These are phyloP conservation scores for Rhizopus sp. DNA, from an alignment of 371 early-diverging fungal genomes.

Conservation along the genomic window DNA sequence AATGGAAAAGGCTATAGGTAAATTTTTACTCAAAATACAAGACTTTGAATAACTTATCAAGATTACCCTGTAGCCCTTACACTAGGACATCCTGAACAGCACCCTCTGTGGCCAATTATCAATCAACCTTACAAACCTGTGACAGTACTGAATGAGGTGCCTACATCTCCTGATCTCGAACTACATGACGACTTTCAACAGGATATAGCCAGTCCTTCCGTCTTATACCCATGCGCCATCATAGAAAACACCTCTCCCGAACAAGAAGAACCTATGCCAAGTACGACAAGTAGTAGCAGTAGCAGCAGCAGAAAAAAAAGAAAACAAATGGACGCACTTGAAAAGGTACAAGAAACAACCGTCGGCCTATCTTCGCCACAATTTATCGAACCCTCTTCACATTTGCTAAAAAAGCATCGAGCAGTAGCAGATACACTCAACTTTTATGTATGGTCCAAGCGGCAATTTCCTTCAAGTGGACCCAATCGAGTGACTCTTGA, in stretches of 20 bases:
- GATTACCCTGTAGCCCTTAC: conserved; percentile 14
- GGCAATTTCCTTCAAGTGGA: neutral
- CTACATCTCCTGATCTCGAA: conserved; percentile 11
- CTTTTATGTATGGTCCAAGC: conserved; percentile 17
- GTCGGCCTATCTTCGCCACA: no score
- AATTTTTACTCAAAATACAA: neutral
- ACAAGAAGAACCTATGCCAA: neutral
- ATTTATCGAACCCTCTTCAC: neutral
- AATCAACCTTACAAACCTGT: conserved; percentile 11
- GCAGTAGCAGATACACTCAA: neutral
- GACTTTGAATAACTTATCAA: no score
- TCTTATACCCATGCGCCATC: neutral
- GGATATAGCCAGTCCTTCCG: no score
- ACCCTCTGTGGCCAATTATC: conserved; percentile 23
- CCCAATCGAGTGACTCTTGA: conserved; percentile 13
- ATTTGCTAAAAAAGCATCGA: neutral
- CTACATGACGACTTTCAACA: neutral
- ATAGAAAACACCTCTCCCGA: neutral
- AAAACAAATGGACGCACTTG: neutral
- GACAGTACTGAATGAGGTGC: conserved; percentile 8
- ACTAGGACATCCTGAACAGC: conserved; percentile 19
- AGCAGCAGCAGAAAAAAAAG: neutral
- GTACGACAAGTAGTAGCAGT: neutral
- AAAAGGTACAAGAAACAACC: no score
- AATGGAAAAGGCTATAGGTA: conserved; percentile 45